Evolutionary conservation across 2,329 filamentous ascomycete species (phyloP).

Genomic region (Paracorniculantispora psalliotae): DNA sequence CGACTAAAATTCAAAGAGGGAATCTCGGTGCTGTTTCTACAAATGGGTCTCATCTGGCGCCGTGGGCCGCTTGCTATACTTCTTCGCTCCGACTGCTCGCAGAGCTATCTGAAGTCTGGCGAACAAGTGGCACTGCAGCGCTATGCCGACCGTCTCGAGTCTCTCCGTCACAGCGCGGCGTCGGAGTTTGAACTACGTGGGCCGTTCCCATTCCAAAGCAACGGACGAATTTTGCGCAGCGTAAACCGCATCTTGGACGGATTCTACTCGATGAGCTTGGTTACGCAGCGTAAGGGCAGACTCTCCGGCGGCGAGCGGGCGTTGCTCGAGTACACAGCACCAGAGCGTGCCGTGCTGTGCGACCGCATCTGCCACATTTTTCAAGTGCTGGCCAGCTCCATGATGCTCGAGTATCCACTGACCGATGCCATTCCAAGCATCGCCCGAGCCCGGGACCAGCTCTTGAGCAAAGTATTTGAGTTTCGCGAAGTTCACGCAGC

Average conservation of each 20-base stretch:
- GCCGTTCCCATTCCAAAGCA: conserved; percentile 68
- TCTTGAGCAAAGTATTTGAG: conserved; percentile 78
- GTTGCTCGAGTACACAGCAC: conserved; percentile 67
- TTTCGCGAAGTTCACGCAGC: conserved; percentile 62
- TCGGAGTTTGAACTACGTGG: conserved; percentile 80
- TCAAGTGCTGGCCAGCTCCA: conserved; percentile 74
- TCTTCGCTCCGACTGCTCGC: conserved; percentile 48
- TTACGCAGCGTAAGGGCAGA: conserved; percentile 71
- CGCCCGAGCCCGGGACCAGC: conserved; percentile 65
- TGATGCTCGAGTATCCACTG: conserved; percentile 85
- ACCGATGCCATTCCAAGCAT: conserved; percentile 78
- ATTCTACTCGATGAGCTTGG: conserved; percentile 88
- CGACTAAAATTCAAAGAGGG: conserved; percentile 79
- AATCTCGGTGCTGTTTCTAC: conserved; percentile 76
- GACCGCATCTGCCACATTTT: conserved; percentile 80
- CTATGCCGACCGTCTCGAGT: conserved; percentile 65
- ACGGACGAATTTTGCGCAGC: conserved; percentile 64
- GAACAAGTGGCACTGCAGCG: conserved; percentile 79
- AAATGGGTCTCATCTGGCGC: conserved; percentile 91
- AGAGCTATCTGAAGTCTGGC: conserved; percentile 72
- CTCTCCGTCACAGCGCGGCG: conserved; percentile 61
- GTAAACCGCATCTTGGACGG: conserved; percentile 79
- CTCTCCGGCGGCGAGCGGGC: conserved; percentile 72
- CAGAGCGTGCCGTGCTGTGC: conserved; percentile 74
- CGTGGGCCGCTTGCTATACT: conserved; percentile 77